Base-by-base conservation (phyloP, 2,329 filamentous ascomycete species). In the Alternaria gaisen region DNA sequence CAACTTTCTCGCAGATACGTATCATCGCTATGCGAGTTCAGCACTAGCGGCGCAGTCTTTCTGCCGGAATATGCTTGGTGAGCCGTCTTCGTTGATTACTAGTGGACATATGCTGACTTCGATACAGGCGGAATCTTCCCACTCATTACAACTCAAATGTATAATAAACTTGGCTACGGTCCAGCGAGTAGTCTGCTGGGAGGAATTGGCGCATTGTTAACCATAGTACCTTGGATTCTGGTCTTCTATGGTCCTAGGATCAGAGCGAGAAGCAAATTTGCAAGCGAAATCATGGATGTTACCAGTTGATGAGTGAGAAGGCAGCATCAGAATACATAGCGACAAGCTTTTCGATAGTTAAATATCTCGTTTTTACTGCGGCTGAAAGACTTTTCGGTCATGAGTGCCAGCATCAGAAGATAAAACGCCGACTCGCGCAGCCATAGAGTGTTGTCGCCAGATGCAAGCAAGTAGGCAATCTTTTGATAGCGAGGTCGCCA, bases 1-100 rank as follows among this genome's bases (percentile, higher is more conserved):
- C 81, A 97, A 97, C 75, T 97, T 97, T 70, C 84, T 97, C 1
- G 93, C 93, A 20, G 94, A 97, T 74, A 90, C 90, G 1, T 97
- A 97, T 77, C 90, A 93, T 73, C 84, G 86, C 3, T 97, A 94
- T 71, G 92, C 94, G 0, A 93, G 90, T 40, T 95, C 91, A 1
- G 93, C 94, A 0, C 82, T 97, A 6, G 94, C 94, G 0, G 92
- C 93, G 1, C 93, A 97, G 80, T 91, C 88, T 16, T 96, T 92
- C 75, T 94, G 92, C 70, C 87, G 94, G 11, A 97, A 97, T 74
- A 82, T 97, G 2, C 81, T 97, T 0, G 93, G 74, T 77, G 62
- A 18, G 71, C 60, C 20, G 10, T 12, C 48, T 16, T n/a, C 53
- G 6, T 36, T 26, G 6, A 16, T 20, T 7, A 50, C 8, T 1